Base-by-base conservation (phyloP, 495 filamentous ascomycete genomes). In the Hypoxylon lienhwacheense region DNA sequence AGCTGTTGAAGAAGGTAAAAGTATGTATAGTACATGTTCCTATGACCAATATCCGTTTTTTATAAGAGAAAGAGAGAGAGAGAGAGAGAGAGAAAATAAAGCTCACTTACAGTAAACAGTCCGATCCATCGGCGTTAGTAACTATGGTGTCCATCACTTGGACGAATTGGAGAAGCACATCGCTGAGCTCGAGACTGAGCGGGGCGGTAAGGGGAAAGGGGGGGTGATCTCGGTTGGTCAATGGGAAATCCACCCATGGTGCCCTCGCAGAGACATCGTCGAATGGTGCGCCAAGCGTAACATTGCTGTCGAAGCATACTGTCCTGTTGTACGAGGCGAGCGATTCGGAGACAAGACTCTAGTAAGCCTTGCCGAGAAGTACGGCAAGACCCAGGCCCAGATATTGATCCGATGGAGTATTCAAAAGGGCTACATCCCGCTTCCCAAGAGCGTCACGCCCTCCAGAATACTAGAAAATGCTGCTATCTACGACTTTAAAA, bases 241-340 rank as follows among this genome's bases (percentile, higher is more conserved):
- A 68, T 88, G 89, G 64, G 91, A 97, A 71, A 73, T 97, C 12
- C 92, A 97, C 65, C 91, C 91, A 1, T 96, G 89, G 89, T 82
- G 86, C n/a, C 75, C 82, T 2, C 76, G 91, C 7, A 74, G 75
- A 5, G 88, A 93, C 59, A 86, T 97, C 21, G 83, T 84, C 7
- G 75, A 82, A 39, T 96, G 91, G 87, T 85, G 86, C 58, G 62
- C 77, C 49, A 75, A 83, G 63, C 75, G 85, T 21, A 82, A 83
- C 14, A 77, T 92, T 4, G 70, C 90, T 20, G 70, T 93, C 15
- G 78, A 95, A 72, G 91, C 90, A 1, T 96, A 95, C 65, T 85
- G 79, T 41, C 91, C 90, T 1, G 70, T 96, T 37, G 85, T 91
- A 1, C 78, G 86, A 58, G 84, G 79, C 1, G 71, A 81, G 51